phyloP scores from a whole-genome alignment of 2,329 filamentous ascomycete genomes.

The Pseudogymnoascus sp. region DNA sequence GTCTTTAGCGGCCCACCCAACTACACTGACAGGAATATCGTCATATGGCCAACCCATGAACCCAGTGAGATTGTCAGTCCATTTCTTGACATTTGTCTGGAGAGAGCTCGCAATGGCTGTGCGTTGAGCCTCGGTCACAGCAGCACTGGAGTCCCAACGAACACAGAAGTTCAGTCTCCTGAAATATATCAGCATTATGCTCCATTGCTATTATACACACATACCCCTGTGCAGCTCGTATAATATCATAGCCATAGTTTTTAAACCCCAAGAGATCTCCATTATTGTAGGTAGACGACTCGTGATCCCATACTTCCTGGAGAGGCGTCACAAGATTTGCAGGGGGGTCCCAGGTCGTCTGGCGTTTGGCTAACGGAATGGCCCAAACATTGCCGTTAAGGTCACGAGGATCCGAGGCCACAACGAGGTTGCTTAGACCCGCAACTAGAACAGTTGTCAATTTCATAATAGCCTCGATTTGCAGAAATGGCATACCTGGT shows the following conservation, averaged over 20 bases:
- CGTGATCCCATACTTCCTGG: conserved; percentile 10
- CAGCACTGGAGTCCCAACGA: conserved; percentile 36
- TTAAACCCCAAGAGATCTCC: conserved; percentile 7
- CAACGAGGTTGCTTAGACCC: neutral
- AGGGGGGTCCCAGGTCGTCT: conserved; percentile 7
- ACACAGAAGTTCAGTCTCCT: conserved; percentile 37
- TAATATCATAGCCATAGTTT: conserved; percentile 13
- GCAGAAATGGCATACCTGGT: neutral
- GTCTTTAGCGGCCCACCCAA: conserved; percentile 38
- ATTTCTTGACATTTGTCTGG: conserved; percentile 33
- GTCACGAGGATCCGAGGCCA: conserved; percentile 8
- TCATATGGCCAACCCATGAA: conserved; percentile 39
- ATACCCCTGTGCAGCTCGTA: conserved; percentile 5
- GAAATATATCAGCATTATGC: neutral
- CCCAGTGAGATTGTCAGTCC: conserved; percentile 37
- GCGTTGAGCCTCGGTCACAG: conserved; percentile 34
- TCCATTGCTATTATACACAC: neutral
- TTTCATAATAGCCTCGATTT: neutral
- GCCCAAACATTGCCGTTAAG: conserved; percentile 7
- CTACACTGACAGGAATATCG: conserved; percentile 35
- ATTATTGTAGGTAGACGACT: conserved; percentile 8
- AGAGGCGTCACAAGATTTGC: conserved; percentile 8
- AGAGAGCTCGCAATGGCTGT: conserved; percentile 31
- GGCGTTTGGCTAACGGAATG: neutral
- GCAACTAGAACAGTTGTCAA: neutral